Percentiles rank a stretch among this genome's conserved stretches.
Evolutionary conservation across 305 asterid species (phyloP).

Genomic region (Fraxinus albicans): DNA sequence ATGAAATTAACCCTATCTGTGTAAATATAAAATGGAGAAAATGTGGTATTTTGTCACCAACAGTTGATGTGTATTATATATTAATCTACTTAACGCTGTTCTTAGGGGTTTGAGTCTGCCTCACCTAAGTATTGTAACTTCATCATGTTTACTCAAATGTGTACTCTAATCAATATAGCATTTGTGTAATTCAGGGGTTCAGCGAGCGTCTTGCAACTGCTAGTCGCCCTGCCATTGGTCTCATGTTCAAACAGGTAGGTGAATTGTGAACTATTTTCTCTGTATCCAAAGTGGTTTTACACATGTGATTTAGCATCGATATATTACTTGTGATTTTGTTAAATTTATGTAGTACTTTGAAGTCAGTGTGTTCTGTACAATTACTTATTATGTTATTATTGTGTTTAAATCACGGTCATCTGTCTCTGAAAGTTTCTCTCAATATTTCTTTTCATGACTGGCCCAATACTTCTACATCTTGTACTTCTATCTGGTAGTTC

Average conservation of each 20-base stretch:
- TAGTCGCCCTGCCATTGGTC: constrained; percentile 84
- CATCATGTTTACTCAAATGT: background rate
- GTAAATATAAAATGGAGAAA: background rate
- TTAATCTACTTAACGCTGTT: background rate
- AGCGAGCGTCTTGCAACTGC: constrained; percentile 85
- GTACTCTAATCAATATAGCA: constrained; percentile 2
- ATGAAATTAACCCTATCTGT: background rate
- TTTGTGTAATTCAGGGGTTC: constrained; percentile 65
- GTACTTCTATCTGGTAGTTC: background rate
- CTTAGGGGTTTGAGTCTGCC: constrained; percentile 8
- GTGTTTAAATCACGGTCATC: background rate
- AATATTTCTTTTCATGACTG: background rate
- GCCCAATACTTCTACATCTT: background rate
- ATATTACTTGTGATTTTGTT: background rate
- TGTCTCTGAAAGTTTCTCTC: background rate
- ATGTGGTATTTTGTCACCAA: background rate
- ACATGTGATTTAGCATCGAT: background rate
- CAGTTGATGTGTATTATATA: background rate
- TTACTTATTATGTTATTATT: background rate
- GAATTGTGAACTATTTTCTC: background rate
- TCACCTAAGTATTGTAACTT: background rate
- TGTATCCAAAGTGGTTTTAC: background rate
- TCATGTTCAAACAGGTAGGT: constrained; percentile 81
- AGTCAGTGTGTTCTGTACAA: background rate
- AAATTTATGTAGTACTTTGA: background rate